Percentiles rank a stretch among this genome's conserved stretches.
These are phyloP conservation scores for Aspergillus puulaauensis DNA, from an alignment of 2,329 filamentous ascomycete genomes.

Conservation along the genomic window DNA sequence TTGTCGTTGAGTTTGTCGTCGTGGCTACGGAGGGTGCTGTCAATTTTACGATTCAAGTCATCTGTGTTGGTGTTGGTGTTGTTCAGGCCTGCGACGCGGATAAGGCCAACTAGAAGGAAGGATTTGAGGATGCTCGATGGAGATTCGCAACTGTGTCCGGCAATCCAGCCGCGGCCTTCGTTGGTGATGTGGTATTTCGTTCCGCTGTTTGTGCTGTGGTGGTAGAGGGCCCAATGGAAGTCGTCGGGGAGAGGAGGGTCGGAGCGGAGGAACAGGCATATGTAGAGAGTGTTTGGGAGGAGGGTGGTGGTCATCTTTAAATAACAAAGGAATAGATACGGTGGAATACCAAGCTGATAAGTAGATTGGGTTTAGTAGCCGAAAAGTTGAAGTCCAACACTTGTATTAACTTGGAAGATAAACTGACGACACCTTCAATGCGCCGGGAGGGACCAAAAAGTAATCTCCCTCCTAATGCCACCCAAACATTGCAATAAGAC, in stretches of 20 bases:
- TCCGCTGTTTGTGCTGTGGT: constrained; percentile 13
- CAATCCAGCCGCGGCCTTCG: constrained; percentile 14
- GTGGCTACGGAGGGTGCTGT: neutral
- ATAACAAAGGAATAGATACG: neutral
- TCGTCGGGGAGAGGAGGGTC: constrained; percentile 25
- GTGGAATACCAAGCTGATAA: neutral
- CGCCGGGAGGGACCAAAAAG: constrained; percentile 27
- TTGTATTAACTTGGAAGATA: constrained; percentile 21
- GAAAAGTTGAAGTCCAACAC: constrained; percentile 7
- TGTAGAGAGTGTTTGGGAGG: constrained; percentile 19
- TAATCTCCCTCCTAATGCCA: constrained; percentile 32
- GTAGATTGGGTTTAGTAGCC: neutral
- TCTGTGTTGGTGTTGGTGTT: neutral
- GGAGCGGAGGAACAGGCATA: constrained; percentile 25
- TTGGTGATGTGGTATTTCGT: constrained; percentile 26
- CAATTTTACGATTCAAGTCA: neutral
- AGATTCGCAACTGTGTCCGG: neutral
- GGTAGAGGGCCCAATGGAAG: constrained; percentile 33
- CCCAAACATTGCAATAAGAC: constrained; percentile 34
- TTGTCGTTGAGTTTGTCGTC: neutral
- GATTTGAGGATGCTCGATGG: neutral
- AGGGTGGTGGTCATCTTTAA: neutral
- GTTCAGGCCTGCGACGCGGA: neutral
- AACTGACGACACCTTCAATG: constrained; percentile 27
- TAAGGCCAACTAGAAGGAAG: neutral